Percentiles rank a stretch among this genome's conserved stretches.
Evolutionary conservation across 2,329 filamentous ascomycete genomes (phyloP).

Genomic region (Fusarium avenaceum): DNA sequence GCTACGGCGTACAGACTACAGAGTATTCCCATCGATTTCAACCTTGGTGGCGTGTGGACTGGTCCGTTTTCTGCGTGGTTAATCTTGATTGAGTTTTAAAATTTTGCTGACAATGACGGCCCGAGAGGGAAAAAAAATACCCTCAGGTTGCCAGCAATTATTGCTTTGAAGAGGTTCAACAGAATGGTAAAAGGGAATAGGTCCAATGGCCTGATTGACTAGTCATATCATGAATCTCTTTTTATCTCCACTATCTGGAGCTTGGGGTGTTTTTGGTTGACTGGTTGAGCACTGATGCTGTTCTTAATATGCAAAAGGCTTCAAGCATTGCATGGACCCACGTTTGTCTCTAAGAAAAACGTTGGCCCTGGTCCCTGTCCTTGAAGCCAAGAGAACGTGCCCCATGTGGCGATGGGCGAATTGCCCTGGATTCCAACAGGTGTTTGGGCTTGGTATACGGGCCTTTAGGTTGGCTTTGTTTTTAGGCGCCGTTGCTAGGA

Average conservation of each 20-base stretch:
- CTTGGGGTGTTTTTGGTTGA: not conserved
- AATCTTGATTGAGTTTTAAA: constrained; percentile 42
- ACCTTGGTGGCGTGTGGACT: constrained; percentile 33
- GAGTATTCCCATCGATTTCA: constrained; percentile 23
- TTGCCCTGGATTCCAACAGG: constrained; percentile 28
- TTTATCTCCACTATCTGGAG: constrained; percentile 9
- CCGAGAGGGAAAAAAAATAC: not conserved
- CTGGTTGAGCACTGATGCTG: constrained; percentile 8
- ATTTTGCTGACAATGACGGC: constrained; percentile 1
- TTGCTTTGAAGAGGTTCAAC: constrained; percentile 7
- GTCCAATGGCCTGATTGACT: not conserved
- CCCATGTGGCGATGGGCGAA: constrained; percentile 32
- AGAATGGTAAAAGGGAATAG: not conserved
- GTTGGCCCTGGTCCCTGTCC: constrained; percentile 20
- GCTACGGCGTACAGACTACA: not conserved
- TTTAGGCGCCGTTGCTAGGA: constrained; percentile 50
- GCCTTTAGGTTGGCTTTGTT: constrained; percentile 41
- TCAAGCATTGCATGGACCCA: constrained; percentile 12
- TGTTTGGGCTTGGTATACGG: constrained; percentile 29
- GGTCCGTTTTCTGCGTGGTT: constrained; percentile 41
- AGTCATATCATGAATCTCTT: constrained; percentile 1
- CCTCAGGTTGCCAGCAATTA: not conserved
- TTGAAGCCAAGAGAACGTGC: constrained; percentile 31
- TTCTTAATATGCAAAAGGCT: constrained; percentile 1
- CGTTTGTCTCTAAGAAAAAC: constrained; percentile 16